Conservation (phyloP, 495 filamentous ascomycete genomes). For the Penicillium verhagenii region DNA sequence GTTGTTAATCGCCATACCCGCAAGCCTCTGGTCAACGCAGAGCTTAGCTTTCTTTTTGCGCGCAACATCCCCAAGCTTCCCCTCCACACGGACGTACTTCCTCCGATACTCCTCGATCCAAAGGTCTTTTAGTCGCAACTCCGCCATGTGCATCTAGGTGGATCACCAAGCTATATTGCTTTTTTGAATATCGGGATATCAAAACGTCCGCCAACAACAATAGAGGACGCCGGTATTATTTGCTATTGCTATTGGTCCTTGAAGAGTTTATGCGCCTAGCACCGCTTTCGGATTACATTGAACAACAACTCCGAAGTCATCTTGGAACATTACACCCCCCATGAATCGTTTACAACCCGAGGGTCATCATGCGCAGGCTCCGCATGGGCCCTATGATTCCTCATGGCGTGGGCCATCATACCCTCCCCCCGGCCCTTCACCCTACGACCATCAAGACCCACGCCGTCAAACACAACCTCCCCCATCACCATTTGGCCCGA, state of each 20-base stretch:
- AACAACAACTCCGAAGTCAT: conserved; percentile 9
- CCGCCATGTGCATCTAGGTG: conserved; percentile 22
- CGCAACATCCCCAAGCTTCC: not conserved
- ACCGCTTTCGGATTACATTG: conserved; percentile 11
- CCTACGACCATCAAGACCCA: conserved; percentile 37
- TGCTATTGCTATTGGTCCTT: not conserved
- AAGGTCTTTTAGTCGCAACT: conserved; percentile 6
- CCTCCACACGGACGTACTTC: not conserved
- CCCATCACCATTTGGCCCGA: conserved; percentile 27
- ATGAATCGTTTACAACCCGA: conserved; percentile 41
- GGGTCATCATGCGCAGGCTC: not conserved
- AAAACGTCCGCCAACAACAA: not conserved
- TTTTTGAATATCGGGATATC: conserved; percentile 15
- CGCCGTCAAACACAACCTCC: conserved; percentile 26
- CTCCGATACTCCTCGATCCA: not conserved
- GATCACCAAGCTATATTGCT: conserved; percentile 15
- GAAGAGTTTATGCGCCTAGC: conserved; percentile 15
- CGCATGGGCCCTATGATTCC: not conserved
- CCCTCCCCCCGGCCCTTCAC: conserved; percentile 15
- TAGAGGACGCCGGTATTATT: not conserved
- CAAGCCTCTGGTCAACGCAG: not conserved
- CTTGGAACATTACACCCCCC: conserved; percentile 8
- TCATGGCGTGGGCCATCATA: conserved; percentile 35
- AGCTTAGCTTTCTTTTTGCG: not conserved
- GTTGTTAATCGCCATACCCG: not conserved